Evolutionary conservation across 768 basidiomycete species (phyloP), one percentile per base, ranked within the genome.

Genomic region (Mycena metata): DNA sequence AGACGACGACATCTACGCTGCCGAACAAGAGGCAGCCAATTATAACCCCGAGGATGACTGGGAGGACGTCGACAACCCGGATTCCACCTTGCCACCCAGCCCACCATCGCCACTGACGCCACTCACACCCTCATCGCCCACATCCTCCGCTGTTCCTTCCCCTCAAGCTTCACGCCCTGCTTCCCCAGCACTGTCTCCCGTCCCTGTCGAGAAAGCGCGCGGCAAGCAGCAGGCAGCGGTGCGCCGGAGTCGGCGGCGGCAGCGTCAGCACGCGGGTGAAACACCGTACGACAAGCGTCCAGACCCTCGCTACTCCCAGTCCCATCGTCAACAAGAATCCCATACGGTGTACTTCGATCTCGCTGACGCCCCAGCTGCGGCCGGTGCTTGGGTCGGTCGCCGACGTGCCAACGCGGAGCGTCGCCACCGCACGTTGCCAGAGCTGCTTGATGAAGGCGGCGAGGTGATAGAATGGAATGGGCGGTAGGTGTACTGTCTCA

Each of bases 391-490:
- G 54, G 21, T 56, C 16, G 54, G 54, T 9, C 19, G 12, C n/a
- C 35, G 54, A 35, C 16, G 35, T n/a, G 36, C 21, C 30, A 30
- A 30, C 30, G 30, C 30, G 30, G 5, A 5, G 21, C 54, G 10
- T 6, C 54, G n/a, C 2, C 33, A 16, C 50, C 19, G 2, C 26
- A 56, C 35, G 17, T 35, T 56, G 1, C n/a, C 19, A 1, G 35
- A 56, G 17, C 19, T 56, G 19, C 1, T 35, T 1, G 36, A 36
- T 6, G 19, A 17, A 2, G 36, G 54, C 8, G 6, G 8, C 17
- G 39, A 56, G 19, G 36, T 39, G 35, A 17, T 56, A 11, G 21
- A 56, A 17, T 56, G 54, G 54, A 41, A 56, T 23, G 54, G 54
- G 17, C 3, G 16, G 54, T 56, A 41, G 4, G 54, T 35, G 7